Conservation (phyloP, 2,329 filamentous ascomycete species). For the Dichotomopilus funicola region DNA sequence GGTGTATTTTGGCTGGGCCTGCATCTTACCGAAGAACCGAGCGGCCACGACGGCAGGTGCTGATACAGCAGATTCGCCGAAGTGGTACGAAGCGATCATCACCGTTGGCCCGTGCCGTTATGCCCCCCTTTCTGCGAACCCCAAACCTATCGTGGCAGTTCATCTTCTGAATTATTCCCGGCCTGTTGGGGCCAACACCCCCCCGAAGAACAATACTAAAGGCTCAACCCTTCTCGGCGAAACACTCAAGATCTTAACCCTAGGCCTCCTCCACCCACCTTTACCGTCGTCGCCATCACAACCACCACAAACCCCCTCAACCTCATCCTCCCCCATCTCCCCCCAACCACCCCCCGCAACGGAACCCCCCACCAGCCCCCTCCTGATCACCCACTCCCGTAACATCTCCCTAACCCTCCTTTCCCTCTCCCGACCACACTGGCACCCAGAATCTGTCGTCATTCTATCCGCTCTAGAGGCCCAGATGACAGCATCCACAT, state of each 20-base stretch:
- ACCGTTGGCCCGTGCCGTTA: constrained; percentile 47
- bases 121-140: constrained; percentile 39
- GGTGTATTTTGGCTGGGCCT: constrained; percentile 60
- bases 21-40: constrained; percentile 26
- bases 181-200: constrained; percentile 18
- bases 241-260: constrained; percentile 47
- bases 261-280: constrained; percentile 50
- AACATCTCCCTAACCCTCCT: constrained; percentile 40
- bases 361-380: constrained; percentile 15
- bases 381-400: constrained; percentile 29
- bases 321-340: too few relatives aligned
- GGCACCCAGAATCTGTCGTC: constrained; percentile 37
- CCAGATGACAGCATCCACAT: too few relatives aligned
- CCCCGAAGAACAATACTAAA: constrained; percentile 26
- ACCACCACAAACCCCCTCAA: too few relatives aligned
- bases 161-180: constrained; percentile 50
- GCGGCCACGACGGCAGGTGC: background rate
- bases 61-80: background rate
- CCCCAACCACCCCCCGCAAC: too few relatives aligned
- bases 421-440: constrained; percentile 41
- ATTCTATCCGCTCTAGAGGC: constrained; percentile 29
- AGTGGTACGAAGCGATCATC: constrained; percentile 55
- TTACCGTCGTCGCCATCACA: constrained; percentile 13
- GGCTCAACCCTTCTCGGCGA: constrained; percentile 32
- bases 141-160: constrained; percentile 44